phyloP scores from a whole-genome alignment of 305 asterid species.

The Caryopteris hybrid region DNA sequence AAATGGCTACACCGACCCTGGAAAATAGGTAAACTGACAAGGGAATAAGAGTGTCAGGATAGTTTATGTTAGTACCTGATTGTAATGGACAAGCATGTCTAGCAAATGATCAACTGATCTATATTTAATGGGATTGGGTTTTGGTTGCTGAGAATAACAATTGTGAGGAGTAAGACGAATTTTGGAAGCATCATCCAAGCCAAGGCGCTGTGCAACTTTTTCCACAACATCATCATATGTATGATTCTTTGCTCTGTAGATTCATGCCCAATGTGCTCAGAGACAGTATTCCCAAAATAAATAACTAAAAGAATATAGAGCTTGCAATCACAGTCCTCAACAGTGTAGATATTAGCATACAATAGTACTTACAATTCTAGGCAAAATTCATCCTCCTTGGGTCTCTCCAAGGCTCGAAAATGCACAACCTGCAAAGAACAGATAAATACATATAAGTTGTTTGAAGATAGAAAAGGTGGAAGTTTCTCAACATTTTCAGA shows the following conservation, averaged over 20 bases:
- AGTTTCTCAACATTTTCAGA: background rate
- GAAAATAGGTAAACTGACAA: background rate
- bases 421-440: conserved; percentile 68
- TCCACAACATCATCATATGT: conserved; percentile 94
- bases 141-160: conserved; percentile 71
- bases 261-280: conserved; percentile 16
- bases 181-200: conserved; percentile 85
- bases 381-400: conserved; percentile 91
- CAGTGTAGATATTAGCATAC: conserved; percentile 14
- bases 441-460: background rate
- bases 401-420: conserved; percentile 85
- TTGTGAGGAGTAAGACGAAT: conserved; percentile 88
- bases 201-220: conserved; percentile 76
- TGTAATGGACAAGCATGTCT: conserved; percentile 97
- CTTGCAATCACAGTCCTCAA: conserved; percentile 9
- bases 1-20: background rate
- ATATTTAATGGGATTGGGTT: conserved; percentile 67
- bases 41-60: background rate
- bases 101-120: conserved; percentile 79
- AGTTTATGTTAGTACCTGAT: conserved; percentile 55
- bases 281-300: background rate
- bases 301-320: conserved; percentile 14
- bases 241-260: conserved; percentile 77
- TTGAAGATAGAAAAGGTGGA: background rate
- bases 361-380: conserved; percentile 83